Base-by-base conservation (phyloP, 202 grass and related monocot genomes). In the Schoenoplectus triqueter region DNA sequence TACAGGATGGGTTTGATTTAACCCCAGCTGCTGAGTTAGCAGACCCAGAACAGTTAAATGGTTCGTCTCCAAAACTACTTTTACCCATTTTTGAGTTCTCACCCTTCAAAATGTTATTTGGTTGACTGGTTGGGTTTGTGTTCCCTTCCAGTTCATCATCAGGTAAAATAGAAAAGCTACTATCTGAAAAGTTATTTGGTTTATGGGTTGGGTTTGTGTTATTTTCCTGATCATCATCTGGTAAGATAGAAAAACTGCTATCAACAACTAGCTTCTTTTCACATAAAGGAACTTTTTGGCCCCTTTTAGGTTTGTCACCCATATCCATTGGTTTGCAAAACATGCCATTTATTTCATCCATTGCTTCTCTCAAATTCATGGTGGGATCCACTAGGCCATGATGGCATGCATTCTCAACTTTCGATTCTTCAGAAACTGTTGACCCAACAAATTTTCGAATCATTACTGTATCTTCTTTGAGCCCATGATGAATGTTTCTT, bases 281-380 rank as follows among this genome's bases (percentile, higher is more conserved):
- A 83, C 78, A 20, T 4, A 81, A 47, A 20, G 73, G 14, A 86
- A 83, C 80, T 19, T 20, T 74, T 87, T 90, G 86, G 68, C 75
- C 80, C 39, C 83, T 89, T 22, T 49, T 88, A 49, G 73, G 83
- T 82, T 72, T 98, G 21, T 90, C 85, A 50, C 50, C 69, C 82
- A 83, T 67, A 84, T 94, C 89, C 22, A 97, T 48, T 80, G 92
- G 95, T 66, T 87, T 89, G 49, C 92, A 90, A 90, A 97, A 97
- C 95, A 94, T 94, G 85, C 45, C 87, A 80, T 97, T 97, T 89
- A 97, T 92, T 22, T 94, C 95, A 87, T 94, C 71, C 95, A 93
- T 97, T 46, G 95, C 90, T 78, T 97, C 95, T 85, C 91, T 90
- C 87, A 97, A 82, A 69, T 97, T 97, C 62, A 97, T 51, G 71